phyloP scores from a whole-genome alignment of 2,329 filamentous ascomycete species.

The Xylaria sp. region DNA sequence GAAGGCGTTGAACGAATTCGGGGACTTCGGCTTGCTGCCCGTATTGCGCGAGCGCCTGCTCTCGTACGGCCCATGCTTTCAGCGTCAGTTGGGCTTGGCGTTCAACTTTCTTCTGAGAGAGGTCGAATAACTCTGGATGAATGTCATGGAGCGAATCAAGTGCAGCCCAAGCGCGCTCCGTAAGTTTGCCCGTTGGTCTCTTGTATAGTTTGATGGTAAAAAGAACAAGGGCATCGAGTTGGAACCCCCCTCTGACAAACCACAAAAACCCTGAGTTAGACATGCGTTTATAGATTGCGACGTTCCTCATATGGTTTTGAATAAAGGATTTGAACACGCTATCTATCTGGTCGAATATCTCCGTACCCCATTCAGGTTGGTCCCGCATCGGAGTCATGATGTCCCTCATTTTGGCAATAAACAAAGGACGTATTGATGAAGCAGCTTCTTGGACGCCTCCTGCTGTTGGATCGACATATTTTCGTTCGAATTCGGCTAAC shows the following conservation, averaged over 20 bases:
- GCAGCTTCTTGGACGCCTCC: slow-evolving; percentile 44
- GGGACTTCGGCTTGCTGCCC: slow-evolving; percentile 32
- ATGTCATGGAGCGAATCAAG: slow-evolving; percentile 32
- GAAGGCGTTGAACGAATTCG: slow-evolving; percentile 35
- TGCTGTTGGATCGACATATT: slow-evolving; percentile 42
- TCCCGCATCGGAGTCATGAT: slow-evolving; percentile 34
- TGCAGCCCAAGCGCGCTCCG: slow-evolving; percentile 34
- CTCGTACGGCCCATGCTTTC: slow-evolving; percentile 38
- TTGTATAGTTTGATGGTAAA: slow-evolving; percentile 35
- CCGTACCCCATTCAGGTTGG: slow-evolving; percentile 36
- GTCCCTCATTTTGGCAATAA: slow-evolving; percentile 34
- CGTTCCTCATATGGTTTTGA: slow-evolving; percentile 23
- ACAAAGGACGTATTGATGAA: slow-evolving; percentile 31
- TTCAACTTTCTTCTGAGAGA: slow-evolving; percentile 33
- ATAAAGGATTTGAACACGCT: slow-evolving; percentile 39
- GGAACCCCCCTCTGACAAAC: slow-evolving; percentile 35
- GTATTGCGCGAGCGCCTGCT: slow-evolving; percentile 32
- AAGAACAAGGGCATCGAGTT: slow-evolving; percentile 33
- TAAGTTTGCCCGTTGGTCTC: slow-evolving; percentile 34
- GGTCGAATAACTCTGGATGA: slow-evolving; percentile 34
- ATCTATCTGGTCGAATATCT: slow-evolving; percentile 37
- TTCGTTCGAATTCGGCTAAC: slow-evolving; percentile 41
- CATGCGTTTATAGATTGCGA: slow-evolving; percentile 22
- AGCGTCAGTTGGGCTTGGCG: slow-evolving; percentile 36
- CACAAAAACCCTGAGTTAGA: slow-evolving; percentile 36